Evolutionary conservation across 768 basidiomycete genomes (phyloP).

Genomic region (Pholiota conissans): DNA sequence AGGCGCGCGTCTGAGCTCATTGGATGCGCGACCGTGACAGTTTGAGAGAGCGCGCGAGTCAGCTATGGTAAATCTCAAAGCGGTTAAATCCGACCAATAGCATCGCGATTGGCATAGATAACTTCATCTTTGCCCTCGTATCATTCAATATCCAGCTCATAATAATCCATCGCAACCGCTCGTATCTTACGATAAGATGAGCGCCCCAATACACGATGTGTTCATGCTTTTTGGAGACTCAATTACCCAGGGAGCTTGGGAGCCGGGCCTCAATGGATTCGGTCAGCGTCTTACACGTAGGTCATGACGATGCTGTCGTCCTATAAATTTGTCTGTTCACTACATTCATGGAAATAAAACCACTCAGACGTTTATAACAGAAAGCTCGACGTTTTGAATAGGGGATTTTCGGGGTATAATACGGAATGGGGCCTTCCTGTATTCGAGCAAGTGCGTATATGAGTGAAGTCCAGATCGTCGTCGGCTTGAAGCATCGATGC

Average conservation of each 20-base stretch:
- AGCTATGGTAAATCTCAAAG: neutral
- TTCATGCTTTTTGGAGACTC: constrained; percentile 84
- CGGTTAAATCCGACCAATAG: neutral
- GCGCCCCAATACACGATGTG: constrained; percentile 56
- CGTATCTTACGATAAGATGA: constrained; percentile 41
- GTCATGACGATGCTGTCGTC: constrained; percentile 23
- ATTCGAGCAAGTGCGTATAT: constrained; percentile 61
- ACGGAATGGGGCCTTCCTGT: constrained; percentile 84
- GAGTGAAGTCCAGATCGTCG: neutral
- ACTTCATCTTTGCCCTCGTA: too few species aligned
- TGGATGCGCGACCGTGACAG: constrained; percentile 3
- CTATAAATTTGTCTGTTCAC: constrained; percentile 2
- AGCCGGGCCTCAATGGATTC: constrained; percentile 51
- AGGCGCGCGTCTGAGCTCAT: constrained; percentile 27
- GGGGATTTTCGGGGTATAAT: constrained; percentile 84
- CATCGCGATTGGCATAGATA: neutral
- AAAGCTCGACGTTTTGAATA: constrained; percentile 84
- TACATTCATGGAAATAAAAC: neutral
- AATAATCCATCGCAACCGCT: neutral
- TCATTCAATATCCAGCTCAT: neutral
- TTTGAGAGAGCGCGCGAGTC: neutral
- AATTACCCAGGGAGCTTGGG: constrained; percentile 72
- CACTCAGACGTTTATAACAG: constrained; percentile 70
- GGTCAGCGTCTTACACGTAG: constrained; percentile 67
- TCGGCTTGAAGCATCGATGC: neutral